A percentile compares a stretch with the other conserved stretches of the same genome.
These are phyloP conservation scores for Fimicolochytrium jonesii DNA, from an alignment of 192 early-diverging fungal genomes.

Conservation along the genomic window DNA sequence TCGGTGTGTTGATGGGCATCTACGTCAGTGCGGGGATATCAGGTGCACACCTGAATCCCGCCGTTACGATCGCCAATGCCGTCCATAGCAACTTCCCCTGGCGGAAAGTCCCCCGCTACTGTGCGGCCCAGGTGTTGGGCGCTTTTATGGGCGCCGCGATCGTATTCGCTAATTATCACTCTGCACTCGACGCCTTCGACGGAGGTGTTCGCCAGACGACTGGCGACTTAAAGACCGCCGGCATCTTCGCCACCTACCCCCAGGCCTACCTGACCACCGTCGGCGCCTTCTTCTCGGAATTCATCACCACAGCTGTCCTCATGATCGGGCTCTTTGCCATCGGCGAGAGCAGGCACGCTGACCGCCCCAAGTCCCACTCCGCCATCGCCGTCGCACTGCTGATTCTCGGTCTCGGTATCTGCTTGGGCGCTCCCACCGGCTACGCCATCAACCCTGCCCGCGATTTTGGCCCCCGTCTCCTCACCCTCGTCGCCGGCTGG, in stretches of 20 bases:
- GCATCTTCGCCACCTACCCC: constrained; percentile 22
- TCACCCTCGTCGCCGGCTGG: constrained; percentile 27
- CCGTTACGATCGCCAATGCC: constrained; percentile 23
- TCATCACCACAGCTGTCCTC: constrained; percentile 11
- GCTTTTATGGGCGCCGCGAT: constrained; percentile 26
- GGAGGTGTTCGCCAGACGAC: background rate
- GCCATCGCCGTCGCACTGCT: constrained; percentile 7
- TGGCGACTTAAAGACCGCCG: background rate
- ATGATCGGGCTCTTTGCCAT: constrained; percentile 4
- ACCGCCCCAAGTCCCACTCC: background rate
- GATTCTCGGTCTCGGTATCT: constrained; percentile 11
- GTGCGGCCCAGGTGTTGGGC: constrained; percentile 29
- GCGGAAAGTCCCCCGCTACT: constrained; percentile 15
- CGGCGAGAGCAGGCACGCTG: background rate
- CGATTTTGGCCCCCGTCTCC: constrained; percentile 32
- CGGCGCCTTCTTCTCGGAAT: constrained; percentile 18
- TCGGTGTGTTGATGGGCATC: constrained; percentile 31
- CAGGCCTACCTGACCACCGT: constrained; percentile 12
- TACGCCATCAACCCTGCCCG: constrained; percentile 36
- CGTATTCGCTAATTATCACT: constrained; percentile 16
- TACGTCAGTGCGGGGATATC: constrained; percentile 26
- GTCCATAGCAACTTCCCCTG: constrained; percentile 21
- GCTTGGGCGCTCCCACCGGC: constrained; percentile 26
- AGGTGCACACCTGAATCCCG: constrained; percentile 37
- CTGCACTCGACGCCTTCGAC: constrained; percentile 14